phyloP scores from a whole-genome alignment of 441 rosid species.

The Macaranga tanarius region DNA sequence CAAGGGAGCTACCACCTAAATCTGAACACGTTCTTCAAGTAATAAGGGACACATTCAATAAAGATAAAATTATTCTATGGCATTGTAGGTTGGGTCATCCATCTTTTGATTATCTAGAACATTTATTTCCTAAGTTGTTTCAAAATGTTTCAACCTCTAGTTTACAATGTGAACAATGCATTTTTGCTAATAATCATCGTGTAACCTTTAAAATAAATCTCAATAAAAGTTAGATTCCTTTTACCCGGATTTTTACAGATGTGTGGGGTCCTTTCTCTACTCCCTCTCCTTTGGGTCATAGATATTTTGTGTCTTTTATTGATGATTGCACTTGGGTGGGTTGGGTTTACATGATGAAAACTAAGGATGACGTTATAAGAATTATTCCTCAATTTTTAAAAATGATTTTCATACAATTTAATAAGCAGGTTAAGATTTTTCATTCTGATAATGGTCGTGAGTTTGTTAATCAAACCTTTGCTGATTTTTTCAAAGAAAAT shows the following conservation, averaged over 20 bases:
- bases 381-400: neutral
- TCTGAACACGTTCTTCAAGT: neutral
- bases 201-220: neutral
- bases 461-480: neutral
- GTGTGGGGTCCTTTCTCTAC: constrained; percentile 5
- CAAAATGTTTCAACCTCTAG: neutral
- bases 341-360: constrained; percentile 7
- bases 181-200: constrained; percentile 5
- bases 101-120: constrained; percentile 1
- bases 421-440: neutral
- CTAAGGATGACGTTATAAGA: neutral
- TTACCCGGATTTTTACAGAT: neutral
- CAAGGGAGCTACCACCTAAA: neutral
- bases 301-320: constrained; percentile 15
- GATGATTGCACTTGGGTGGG: neutral
- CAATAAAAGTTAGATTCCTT: neutral
- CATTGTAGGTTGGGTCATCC: constrained; percentile 5
- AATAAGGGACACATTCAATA: neutral
- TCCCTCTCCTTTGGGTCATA: neutral
- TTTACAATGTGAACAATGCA: neutral
- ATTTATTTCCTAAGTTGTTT: constrained; percentile 4
- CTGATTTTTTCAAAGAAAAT: neutral
- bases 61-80: neutral
- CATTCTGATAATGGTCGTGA: neutral
- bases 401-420: constrained; percentile 3